These are phyloP conservation scores for Skeletonema menzelii DNA, from an alignment of 108 stramenopile species.

Conservation along the genomic window DNA sequence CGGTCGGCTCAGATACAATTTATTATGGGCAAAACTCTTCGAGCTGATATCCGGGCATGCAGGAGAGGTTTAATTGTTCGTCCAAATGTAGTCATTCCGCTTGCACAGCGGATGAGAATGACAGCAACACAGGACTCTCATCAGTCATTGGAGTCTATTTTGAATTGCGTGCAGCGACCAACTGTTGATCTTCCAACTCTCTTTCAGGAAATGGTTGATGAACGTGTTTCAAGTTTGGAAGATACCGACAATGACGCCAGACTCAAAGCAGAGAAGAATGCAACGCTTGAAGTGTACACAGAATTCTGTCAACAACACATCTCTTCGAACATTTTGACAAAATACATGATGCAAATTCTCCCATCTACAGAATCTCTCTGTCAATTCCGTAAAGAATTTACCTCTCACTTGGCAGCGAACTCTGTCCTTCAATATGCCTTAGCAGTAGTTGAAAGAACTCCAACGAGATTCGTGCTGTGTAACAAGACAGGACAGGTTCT, in stretches of 20 bases:
- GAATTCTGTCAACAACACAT: slow-evolving; percentile 56
- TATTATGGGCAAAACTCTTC: slow-evolving; percentile 65
- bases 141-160: slow-evolving; percentile 64
- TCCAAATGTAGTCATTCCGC: slow-evolving; percentile 77
- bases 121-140: slow-evolving; percentile 55
- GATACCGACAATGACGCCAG: slow-evolving; percentile 23
- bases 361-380: slow-evolving; percentile 57
- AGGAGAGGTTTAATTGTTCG: slow-evolving; percentile 65
- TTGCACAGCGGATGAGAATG: slow-evolving; percentile 86
- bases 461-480: slow-evolving; percentile 66
- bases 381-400: slow-evolving; percentile 74
- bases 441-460: slow-evolving; percentile 72
- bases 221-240: slow-evolving; percentile 9
- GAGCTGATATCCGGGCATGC: slow-evolving; percentile 54
- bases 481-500: slow-evolving; percentile 53
- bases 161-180: slow-evolving; percentile 21
- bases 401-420: slow-evolving; percentile 72
- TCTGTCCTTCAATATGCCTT: slow-evolving; percentile 84
- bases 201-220: slow-evolving; percentile 45
- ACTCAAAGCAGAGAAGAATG: slow-evolving; percentile 14
- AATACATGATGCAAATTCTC: slow-evolving; percentile 45
- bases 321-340: slow-evolving; percentile 42
- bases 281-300: slow-evolving; percentile 54
- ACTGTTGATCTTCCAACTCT: slow-evolving; percentile 5
- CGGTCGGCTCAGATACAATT: slow-evolving; percentile 73